Conservation (phyloP, 192 early-diverging fungal species). For the Phlyctochytrium arcticum region DNA sequence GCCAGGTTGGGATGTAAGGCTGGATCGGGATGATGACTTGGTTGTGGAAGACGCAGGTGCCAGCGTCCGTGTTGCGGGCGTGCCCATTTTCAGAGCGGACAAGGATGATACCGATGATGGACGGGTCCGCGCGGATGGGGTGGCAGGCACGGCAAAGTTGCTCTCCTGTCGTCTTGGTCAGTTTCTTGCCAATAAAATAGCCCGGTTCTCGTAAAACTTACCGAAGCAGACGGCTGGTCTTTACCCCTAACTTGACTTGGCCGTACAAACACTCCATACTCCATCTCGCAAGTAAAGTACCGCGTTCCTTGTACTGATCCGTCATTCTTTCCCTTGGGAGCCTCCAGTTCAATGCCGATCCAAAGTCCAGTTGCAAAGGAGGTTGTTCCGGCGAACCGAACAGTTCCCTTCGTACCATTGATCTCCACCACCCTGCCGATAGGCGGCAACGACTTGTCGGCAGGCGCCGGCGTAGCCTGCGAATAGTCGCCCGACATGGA, state of each 20-base stretch:
- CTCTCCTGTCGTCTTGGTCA: too few relatives aligned
- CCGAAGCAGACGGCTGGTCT: too few relatives aligned
- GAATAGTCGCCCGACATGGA: neutral
- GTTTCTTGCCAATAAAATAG: too few relatives aligned
- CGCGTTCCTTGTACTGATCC: conserved; percentile 36
- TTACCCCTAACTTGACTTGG: conserved; percentile 22
- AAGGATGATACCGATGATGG: too few relatives aligned
- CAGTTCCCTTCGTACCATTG: conserved; percentile 42
- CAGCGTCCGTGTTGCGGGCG: too few relatives aligned
- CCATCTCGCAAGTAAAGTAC: conserved; percentile 39
- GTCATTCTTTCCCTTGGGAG: conserved; percentile 45
- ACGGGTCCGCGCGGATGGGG: too few relatives aligned
- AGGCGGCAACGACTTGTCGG: neutral
- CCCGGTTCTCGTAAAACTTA: too few relatives aligned
- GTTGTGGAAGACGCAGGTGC: too few relatives aligned
- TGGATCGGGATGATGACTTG: too few relatives aligned
- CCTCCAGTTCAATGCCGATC: conserved; percentile 87
- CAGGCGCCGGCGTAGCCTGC: neutral
- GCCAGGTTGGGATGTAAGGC: too few relatives aligned
- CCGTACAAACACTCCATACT: conserved; percentile 41
- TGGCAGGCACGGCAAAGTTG: too few relatives aligned
- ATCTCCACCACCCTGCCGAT: conserved; percentile 8
- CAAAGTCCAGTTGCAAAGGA: conserved; percentile 80
- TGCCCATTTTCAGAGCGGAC: too few relatives aligned
- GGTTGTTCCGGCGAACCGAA: conserved; percentile 81